Base-by-base conservation (phyloP, 768 basidiomycete genomes). In the Boletus sp. region DNA sequence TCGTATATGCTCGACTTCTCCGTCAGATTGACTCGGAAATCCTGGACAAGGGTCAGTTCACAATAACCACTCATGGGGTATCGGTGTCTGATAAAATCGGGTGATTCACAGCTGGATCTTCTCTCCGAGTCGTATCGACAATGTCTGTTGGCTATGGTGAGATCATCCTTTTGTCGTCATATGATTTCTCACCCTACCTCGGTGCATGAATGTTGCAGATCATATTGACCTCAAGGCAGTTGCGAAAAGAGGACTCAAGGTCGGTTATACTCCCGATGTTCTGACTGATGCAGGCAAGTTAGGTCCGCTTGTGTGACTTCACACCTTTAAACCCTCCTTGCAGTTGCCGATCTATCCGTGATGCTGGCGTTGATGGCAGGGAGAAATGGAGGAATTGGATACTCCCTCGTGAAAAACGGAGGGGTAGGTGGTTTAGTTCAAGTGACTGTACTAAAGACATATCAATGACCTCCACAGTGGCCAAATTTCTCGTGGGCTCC, bases 351-450 rank as follows among this genome's bases (percentile, higher is more conserved):
- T 70, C 71, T 92, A 9, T 83, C 86, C 0, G 81, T 96, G 40
- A 93, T 98, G 91, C 83, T 99, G 12, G 87, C 86, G 0, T 79
- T 99, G 29, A 98, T 98, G 94, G 94, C 95, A 0, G 82, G 87
- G 50, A 81, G 97, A n/a, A 87, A 91, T 50, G 89, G 78, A 5
- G 85, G 85, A 4, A 78, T 84, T 59, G 82, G 83, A 2, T 80
- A 82, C 51, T 68, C 76, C 1, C 62, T 94, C 11, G 91, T 94
- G 17, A 81, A 87, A 67, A 73, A 80, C 4, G 90, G 91, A 45
- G 76, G 82, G 67, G 94, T 86, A 69, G 40, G 83, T 57, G 9
- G 18, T 45, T 42, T n/a, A 47, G 53, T 58, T 18, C 46, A 11
- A 45, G 2, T 46, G 5, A 44, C 12, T 20, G 10, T 39, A 11